Evolutionary conservation across 139 green algal genomes (phyloP), one percentile per base, ranked within the genome.

Genomic region (Gonium pectorale): DNA sequence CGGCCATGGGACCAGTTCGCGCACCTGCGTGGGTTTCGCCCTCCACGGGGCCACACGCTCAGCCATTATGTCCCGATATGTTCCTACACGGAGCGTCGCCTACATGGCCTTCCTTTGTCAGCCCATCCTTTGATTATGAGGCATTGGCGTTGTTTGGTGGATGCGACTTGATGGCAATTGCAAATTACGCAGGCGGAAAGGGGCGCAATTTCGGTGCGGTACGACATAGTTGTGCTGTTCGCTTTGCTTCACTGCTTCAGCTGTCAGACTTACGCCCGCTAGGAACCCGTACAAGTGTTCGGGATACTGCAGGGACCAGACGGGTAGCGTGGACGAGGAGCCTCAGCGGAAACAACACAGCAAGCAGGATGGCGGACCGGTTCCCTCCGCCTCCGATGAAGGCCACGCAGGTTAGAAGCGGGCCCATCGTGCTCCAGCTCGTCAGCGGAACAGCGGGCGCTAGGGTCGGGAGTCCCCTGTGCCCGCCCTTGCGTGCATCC

Each of bases 381-480:
- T 90, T 90, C 51, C 86, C 88, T 74, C 89, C 78, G 8, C 88
- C 88, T 7, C 62, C 67, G 7, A 92, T 92, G 88, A 89, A 90
- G 80, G 60, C 86, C 24, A 89, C 88, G 0, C 70, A 74, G 83
- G 88, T 88, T n/a, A n/a, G n/a, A n/a, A n/a, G n/a, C n/a, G n/a
- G n/a, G n/a, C n/a, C n/a, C n/a, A n/a, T 46, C 54, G 86, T 43
- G 41, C 2, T 56, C 7, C 7, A 8, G 19, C 31, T 9, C 19
- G n/a, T n/a, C n/a, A n/a, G n/a, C n/a, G n/a, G n/a, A n/a, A n/a
- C n/a, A n/a, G n/a, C n/a, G n/a, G n/a, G n/a, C n/a, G n/a, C n/a
- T n/a, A n/a, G n/a, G n/a, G n/a, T n/a, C n/a, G n/a, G n/a, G n/a
- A n/a, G n/a, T n/a, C n/a, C n/a, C n/a, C n/a, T 41, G 29, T 69